Percentiles rank a stretch among this genome's conserved stretches.
phyloP scores from a whole-genome alignment of 169 alveolate species.

The Plasmodium gallinaceum region DNA sequence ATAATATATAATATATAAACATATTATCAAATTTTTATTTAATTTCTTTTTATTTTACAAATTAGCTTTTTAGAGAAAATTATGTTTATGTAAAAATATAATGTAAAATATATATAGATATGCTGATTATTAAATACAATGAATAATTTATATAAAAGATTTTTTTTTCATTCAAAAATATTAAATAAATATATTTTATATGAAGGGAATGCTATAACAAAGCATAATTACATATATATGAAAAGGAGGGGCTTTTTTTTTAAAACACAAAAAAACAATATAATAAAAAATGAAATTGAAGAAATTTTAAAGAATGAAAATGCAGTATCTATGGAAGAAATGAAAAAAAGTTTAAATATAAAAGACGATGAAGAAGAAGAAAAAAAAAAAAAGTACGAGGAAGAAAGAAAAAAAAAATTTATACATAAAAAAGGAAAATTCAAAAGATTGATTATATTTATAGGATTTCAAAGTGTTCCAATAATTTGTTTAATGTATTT shows the following conservation, averaged over 20 bases:
- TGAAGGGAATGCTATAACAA: too few species aligned
- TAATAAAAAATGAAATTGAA: conserved; percentile 59
- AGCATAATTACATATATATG: too few species aligned
- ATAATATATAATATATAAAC: too few species aligned
- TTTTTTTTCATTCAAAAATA: not conserved
- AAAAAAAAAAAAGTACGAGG: not conserved
- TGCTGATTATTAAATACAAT: not conserved
- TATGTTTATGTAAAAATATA: too few species aligned
- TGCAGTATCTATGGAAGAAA: not conserved
- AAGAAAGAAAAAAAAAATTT: not conserved
- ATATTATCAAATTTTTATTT: too few species aligned
- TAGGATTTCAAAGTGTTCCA: conserved; percentile 62
- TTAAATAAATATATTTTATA: not conserved
- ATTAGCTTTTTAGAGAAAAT: too few species aligned
- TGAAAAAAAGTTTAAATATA: not conserved
- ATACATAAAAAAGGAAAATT: conserved; percentile 34
- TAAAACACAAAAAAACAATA: conserved; percentile 44
- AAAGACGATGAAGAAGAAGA: not conserved
- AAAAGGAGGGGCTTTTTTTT: conserved; percentile 24
- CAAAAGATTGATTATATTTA: conserved; percentile 55
- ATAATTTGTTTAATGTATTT: conserved; percentile 57
- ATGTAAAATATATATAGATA: not conserved
- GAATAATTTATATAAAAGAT: conserved; percentile 2
- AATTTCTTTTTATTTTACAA: too few species aligned
- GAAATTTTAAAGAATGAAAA: conserved; percentile 43